Evolutionary conservation across 805 yeast species (phyloP).

Genomic region (Saturnispora ahearnii): DNA sequence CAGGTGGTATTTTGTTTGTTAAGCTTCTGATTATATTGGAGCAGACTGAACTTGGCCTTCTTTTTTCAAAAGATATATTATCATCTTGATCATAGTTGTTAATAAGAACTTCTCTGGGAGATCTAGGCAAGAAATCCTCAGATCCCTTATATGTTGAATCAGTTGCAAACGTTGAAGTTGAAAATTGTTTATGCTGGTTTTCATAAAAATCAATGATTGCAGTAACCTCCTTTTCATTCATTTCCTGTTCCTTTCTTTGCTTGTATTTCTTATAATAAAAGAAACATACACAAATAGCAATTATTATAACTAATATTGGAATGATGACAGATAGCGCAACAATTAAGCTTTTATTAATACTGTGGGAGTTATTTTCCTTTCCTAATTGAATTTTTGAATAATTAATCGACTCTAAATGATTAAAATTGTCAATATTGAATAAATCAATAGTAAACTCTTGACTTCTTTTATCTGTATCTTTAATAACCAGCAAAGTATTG

Average conservation of each 20-base stretch:
- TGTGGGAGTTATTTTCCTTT: conserved; percentile 4
- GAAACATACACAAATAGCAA: conserved; percentile 25
- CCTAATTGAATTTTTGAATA: conserved; percentile 19
- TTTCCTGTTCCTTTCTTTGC: conserved; percentile 20
- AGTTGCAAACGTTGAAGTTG: conserved; percentile 18
- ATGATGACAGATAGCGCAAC: conserved; percentile 40
- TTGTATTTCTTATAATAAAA: conserved; percentile 24
- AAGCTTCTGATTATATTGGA: not conserved
- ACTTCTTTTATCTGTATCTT: conserved; percentile 13
- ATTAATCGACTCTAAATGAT: conserved; percentile 26
- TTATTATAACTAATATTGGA: conserved; percentile 32
- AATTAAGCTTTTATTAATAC: conserved; percentile 24
- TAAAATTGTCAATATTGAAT: conserved; percentile 33
- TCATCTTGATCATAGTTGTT: conserved; percentile 32
- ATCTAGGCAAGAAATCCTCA: conserved; percentile 6
- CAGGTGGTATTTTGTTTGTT: conserved; percentile 8
- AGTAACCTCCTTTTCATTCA: conserved; percentile 23
- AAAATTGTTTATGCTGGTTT: conserved; percentile 17
- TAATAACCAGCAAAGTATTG: conserved; percentile 39
- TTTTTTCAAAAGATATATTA: conserved; percentile 34
- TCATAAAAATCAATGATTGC: conserved; percentile 28
- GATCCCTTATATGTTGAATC: conserved; percentile 8
- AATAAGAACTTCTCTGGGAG: conserved; percentile 17
- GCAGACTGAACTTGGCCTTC: not conserved
- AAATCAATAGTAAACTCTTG: conserved; percentile 30